Base-by-base conservation (phyloP, 345 rosid genomes). In the Gossypium anomalum region DNA sequence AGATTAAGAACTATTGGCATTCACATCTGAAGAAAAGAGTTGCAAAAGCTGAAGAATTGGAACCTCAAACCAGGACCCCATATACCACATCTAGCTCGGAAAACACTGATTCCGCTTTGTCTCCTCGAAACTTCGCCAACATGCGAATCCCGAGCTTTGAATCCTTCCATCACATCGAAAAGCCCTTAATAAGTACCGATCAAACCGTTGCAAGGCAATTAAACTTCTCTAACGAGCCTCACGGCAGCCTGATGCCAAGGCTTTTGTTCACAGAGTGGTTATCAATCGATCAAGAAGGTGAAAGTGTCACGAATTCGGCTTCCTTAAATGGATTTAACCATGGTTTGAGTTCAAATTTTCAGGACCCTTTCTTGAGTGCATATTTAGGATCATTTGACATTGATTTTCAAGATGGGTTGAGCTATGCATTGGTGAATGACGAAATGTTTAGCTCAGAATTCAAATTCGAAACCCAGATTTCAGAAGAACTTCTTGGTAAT, bases 1-100 rank as follows among this genome's bases (percentile, higher is more conserved):
- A 95, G 82, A 90, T 95, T 47, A 95, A 95, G 83, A 95, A 93
- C 76, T 80, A 86, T 29, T 93, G 98, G 99, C 99, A 93, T 81
- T 91, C 98, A 0, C 84, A 91, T 78, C 78, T 92, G 43, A 91
- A 93, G 87, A 93, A 93, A 71, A 89, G 83, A 74, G 63, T 83
- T 41, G 74, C 82, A 38, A 87, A 90, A 78, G 63, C 78, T 41
- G 85, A 83, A 82, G 84, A 75, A 59, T 56, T 27, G 65, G 84
- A 81, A 76, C 70, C 77, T 61, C 78, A 73, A n/a, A 34, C 51
- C 53, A 72, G 71, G 61, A 77, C 77, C 38, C 71, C 74, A 45
- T 66, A 76, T 64, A 75, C 82, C 29, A 83, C 29, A 22, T 81
- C 80, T 80, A 80, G 69, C 78, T 69, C 83, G 59, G 73, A 82